Evolutionary conservation across 352 stramenopile species (phyloP), one percentile per base, ranked within the genome.

Genomic region (Globisporangium radiosum): DNA sequence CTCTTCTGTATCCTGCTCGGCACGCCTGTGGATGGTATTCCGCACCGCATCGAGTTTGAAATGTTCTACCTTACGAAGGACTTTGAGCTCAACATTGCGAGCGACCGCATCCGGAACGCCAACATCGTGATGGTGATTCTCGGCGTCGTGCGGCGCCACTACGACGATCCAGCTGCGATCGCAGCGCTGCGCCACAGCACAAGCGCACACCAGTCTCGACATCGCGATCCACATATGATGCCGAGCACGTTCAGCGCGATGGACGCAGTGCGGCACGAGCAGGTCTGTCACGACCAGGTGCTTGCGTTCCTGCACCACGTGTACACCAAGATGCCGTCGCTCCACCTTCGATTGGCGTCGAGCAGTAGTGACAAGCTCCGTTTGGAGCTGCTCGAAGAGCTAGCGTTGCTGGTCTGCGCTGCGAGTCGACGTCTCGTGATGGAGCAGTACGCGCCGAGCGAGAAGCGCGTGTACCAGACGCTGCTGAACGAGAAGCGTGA

Each of bases 1-100:
- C 65, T 91, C 5, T 75, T 91, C 57, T 85, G 78, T 51, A 81
- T 76, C 47, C 39, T 89, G 48, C 63, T 91, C 47, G 81, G 81
- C 1, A 69, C 75, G 36, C 77, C 81, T 0, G 71, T 85, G 8
- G 79, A 89, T n/a, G 79, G 77, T 0, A 67, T 84, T 37, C 75
- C 81, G 15, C 68, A 81, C 67, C 63, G 82, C 51, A 77, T 88
- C 57, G 60, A 78, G 48, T 81, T 87, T 57, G 73, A 88, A 13
- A 76, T 81, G 62, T 85, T 81, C 42, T 82, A 76, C 25, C 60
- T 91, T 38, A 65, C 56, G 37, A 87, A 89, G 40, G 81, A 91
- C 52, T 91, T 91, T 59, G 73, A 76, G 59, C 55, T 83, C 9
- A 89, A 91, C 50, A 72, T 91, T 13, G 65, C 77, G 17, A 64